Base-by-base conservation (phyloP, 306 rosid species). In the Luffa acutangula region DNA sequence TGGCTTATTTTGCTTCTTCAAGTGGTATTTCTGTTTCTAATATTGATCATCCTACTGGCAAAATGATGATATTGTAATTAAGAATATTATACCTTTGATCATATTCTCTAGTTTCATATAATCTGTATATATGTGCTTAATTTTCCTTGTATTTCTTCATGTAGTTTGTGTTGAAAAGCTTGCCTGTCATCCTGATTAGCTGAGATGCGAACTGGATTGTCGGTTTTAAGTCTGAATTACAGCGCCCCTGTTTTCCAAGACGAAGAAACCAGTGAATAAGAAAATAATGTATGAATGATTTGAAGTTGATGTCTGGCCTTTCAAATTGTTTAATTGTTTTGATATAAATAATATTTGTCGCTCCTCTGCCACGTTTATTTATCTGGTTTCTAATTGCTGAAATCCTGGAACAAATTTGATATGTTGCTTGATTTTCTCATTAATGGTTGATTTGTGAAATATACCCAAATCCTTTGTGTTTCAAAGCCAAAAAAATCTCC, bases 81-180 rank as follows among this genome's bases (percentile, higher is more conserved):
- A 43, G 25, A 69, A 41, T 25, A 65, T 37, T 65, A 66, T 7
- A 66, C 48, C 25, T 64, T 64, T 6, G 13, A 39, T 37, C 49
- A 39, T 18, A 39, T 70, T 45, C 2, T 21, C 51, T 25, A 71
- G 58, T 45, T 43, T 21, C 39, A 46, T 13, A 25, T n/a, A 46
- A n/a, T 25, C 41, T 73, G 21, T 49, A 15, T 73, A 33, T 48
- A 0, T 33, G 6, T 33, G 60, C 15, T 73, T 48, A 15, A 25
- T 73, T 51, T 74, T 33, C 33, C 15, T 74, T 14, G 78, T 31
- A 73, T 73, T 49, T 53, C 8, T 49, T 48, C 20, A 13, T 73
- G 78, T 73, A 73, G 78, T 48, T 49, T 73, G 78, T 73, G 60
- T 48, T 73, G 60, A 73, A 73, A 48, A 73, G 78, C 60, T 73